These are phyloP conservation scores for Wickerhamiella pararugosa DNA, from an alignment of 1,139 yeast genomes.

Conservation along the genomic window DNA sequence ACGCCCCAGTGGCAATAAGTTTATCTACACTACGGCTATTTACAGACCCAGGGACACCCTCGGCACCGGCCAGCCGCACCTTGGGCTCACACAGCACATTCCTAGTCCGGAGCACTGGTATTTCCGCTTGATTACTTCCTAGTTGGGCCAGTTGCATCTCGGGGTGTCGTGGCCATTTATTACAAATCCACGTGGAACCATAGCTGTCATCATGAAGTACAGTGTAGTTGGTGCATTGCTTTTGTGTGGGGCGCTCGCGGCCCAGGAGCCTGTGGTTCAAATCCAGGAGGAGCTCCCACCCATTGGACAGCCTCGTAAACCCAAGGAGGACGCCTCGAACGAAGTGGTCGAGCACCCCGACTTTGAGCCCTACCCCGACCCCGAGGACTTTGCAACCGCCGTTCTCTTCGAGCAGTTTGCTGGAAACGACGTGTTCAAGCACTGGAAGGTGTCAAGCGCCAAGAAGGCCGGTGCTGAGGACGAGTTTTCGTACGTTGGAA, in stretches of 20 bases:
- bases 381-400: conserved; percentile 19
- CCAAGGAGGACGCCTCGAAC: conserved; percentile 17
- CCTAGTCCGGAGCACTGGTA: too few species aligned
- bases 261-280: conserved; percentile 7
- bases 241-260: conserved; percentile 4
- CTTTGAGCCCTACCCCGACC: conserved; percentile 16
- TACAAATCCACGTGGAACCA: too few species aligned
- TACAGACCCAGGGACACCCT: too few species aligned
- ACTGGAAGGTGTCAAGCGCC: conserved; percentile 54
- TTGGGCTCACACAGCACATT: too few species aligned
- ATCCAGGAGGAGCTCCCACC: conserved; percentile 8
- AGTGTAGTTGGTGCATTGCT: conserved; percentile 5
- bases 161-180: too few species aligned
- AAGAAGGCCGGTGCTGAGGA: conserved; percentile 33
- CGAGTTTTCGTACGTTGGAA: conserved; percentile 46
- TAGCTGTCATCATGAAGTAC: conserved; percentile 3
- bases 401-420: conserved; percentile 62
- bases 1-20: too few species aligned
- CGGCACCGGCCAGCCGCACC: too few species aligned
- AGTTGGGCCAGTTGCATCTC: too few species aligned
- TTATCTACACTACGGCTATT: too few species aligned
- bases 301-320: conserved; percentile 5
- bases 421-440: conserved; percentile 22
- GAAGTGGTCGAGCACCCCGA: conserved; percentile 18
- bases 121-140: too few species aligned